Conservation (phyloP, 306 rosid species). For the Erythrophleum fordii region DNA sequence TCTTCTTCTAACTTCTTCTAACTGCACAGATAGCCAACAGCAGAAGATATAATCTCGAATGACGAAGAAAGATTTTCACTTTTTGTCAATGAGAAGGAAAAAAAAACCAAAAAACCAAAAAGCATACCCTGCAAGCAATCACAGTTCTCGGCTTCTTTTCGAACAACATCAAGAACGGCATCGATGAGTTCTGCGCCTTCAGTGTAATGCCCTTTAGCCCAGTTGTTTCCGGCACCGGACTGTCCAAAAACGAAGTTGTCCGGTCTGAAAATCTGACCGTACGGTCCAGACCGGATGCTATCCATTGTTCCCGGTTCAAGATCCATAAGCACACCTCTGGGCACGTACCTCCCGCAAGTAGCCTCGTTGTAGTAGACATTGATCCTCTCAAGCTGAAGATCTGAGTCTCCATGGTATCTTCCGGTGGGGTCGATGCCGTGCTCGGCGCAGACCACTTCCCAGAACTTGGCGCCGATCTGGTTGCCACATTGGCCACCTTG, state of each 20-base stretch:
- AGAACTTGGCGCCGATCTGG: slow-evolving; percentile 78
- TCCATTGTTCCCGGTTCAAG: slow-evolving; percentile 89
- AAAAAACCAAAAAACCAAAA: not conserved
- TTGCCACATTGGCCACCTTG: slow-evolving; percentile 87
- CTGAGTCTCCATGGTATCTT: slow-evolving; percentile 61
- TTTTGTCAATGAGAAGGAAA: too few species aligned
- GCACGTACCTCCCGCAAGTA: slow-evolving; percentile 66
- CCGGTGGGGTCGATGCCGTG: slow-evolving; percentile 82
- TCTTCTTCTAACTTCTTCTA: too few species aligned
- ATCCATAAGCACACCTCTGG: slow-evolving; percentile 81
- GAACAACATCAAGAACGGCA: slow-evolving; percentile 78
- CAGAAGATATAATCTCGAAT: too few species aligned
- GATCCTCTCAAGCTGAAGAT: slow-evolving; percentile 74
- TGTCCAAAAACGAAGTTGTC: slow-evolving; percentile 82
- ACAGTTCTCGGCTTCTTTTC: slow-evolving; percentile 81
- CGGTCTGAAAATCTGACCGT: slow-evolving; percentile 76
- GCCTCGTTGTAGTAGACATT: slow-evolving; percentile 86
- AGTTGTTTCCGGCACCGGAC: slow-evolving; percentile 80
- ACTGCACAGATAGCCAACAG: too few species aligned
- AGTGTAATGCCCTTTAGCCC: slow-evolving; percentile 82
- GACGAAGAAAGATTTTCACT: too few species aligned
- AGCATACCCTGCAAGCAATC: slow-evolving; percentile 73
- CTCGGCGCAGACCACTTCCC: slow-evolving; percentile 67
- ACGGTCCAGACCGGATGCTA: slow-evolving; percentile 71
- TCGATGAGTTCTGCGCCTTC: slow-evolving; percentile 80